Base-by-base conservation (phyloP, 2,329 filamentous ascomycete genomes). In the Bipolaris victoriae region DNA sequence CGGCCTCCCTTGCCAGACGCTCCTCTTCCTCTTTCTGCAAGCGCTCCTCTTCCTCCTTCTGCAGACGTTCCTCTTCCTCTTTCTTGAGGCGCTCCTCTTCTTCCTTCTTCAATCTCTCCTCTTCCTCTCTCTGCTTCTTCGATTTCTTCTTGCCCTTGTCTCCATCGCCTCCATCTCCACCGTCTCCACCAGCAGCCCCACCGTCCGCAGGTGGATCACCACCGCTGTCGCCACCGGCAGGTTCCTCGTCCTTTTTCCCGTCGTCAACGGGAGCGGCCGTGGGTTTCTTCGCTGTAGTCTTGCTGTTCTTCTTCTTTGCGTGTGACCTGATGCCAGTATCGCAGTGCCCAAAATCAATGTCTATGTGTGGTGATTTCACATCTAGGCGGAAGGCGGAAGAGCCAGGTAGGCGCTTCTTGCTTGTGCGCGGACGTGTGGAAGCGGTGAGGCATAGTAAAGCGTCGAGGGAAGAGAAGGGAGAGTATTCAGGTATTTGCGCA, bases 341-440 rank as follows among this genome's bases (percentile, higher is more conserved):
- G 50, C 82, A 76, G 24, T 81, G 84, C 20, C 79, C 78, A 56
- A 90, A 85, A 68, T 90, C 87, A 49, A 90, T 77, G 29, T 78
- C 75, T 18, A 77, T 69, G 64, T 72, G 69, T 20, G 67, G 52
- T 37, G 66, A 69, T 64, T 75, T 74, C 53, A 72, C 67, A 60
- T 74, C 67, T 16, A 73, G 22, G 46, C 67, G 69, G 35, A 74
- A 57, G 35, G 39, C n/a, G 15, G 68, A 74, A 50, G 71, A 70
- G 41, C 40, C 48, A 39, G 68, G 69, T 31, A 68, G 71, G 10
- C 67, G 70, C 58, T 68, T 59, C 58, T 68, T 64, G 54, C 67
- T 73, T 46, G 68, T 55, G 35, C 71, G 67, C 54, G 71, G 55
- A 57, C 68, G 70, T 49, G 70, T 68, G 11, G 70, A 68, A 13